Conservation (phyloP, 2,329 filamentous ascomycete genomes). For the Chrysoporthe deuterocubensis region DNA sequence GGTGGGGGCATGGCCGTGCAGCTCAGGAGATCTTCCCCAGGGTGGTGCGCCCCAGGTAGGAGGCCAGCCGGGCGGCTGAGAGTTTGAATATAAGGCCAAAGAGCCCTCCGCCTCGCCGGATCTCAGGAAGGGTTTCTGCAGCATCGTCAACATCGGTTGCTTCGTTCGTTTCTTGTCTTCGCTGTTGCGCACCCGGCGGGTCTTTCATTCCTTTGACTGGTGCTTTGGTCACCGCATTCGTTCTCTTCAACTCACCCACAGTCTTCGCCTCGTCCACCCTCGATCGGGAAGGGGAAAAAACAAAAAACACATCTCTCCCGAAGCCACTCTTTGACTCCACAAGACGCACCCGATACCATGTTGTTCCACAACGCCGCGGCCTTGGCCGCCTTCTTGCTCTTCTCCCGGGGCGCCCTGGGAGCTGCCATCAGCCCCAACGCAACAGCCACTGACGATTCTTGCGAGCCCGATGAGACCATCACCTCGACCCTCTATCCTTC, state of each 20-base stretch:
- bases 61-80: neutral
- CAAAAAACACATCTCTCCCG: neutral
- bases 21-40: neutral
- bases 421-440: conserved; percentile 20
- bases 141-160: conserved; percentile 22
- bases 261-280: conserved; percentile 2
- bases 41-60: neutral
- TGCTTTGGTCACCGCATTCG: conserved; percentile 26
- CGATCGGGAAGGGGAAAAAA: neutral
- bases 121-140: neutral
- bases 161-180: conserved; percentile 13
- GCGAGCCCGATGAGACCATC: conserved; percentile 25
- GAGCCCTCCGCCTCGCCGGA: neutral
- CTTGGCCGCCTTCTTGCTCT: conserved; percentile 25
- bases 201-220: conserved; percentile 28
- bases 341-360: conserved; percentile 10
- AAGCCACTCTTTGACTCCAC: neutral
- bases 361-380: conserved; percentile 24
- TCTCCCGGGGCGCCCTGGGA: conserved; percentile 22
- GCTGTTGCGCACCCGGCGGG: conserved; percentile 20
- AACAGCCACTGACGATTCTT: conserved; percentile 20
- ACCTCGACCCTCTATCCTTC: conserved; percentile 20
- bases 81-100: conserved; percentile 10
- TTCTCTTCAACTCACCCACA: conserved; percentile 20
- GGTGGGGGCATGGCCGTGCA: neutral